These are phyloP conservation scores for Noccaea caerulescens DNA, from an alignment of 345 rosid genomes.

Conservation along the genomic window DNA sequence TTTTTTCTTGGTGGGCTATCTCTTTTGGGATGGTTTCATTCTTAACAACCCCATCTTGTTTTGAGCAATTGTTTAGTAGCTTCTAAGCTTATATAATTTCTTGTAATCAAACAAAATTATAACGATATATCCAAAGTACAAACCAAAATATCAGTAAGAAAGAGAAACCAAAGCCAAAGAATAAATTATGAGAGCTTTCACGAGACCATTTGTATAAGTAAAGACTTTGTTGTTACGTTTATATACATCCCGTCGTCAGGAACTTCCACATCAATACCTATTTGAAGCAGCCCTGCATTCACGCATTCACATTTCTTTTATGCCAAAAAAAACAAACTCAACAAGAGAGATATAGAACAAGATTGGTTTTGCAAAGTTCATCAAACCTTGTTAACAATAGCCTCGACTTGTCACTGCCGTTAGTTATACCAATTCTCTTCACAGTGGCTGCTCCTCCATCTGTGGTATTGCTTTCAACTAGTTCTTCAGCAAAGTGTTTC, in stretches of 20 bases:
- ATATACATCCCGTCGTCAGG: slow-evolving; percentile 39
- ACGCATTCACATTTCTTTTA: neutral
- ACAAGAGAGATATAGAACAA: slow-evolving; percentile 10
- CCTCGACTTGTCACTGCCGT: slow-evolving; percentile 33
- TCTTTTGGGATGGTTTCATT: no score
- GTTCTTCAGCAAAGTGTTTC: slow-evolving; percentile 34
- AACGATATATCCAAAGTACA: neutral
- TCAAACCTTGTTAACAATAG: slow-evolving; percentile 40
- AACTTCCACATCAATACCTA: slow-evolving; percentile 38
- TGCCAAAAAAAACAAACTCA: slow-evolving; percentile 12
- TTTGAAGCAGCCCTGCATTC: slow-evolving; percentile 38
- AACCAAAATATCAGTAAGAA: slow-evolving; percentile 12
- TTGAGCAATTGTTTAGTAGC: no score
- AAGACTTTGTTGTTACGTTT: slow-evolving; percentile 4
- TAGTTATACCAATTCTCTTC: slow-evolving; percentile 30
- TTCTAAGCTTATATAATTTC: no score
- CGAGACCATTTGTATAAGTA: slow-evolving; percentile 28
- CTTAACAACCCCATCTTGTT: no score
- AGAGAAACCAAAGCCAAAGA: slow-evolving; percentile 4
- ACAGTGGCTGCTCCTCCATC: slow-evolving; percentile 19
- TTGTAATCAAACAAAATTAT: no score
- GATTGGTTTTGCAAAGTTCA: slow-evolving; percentile 16
- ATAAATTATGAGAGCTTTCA: slow-evolving; percentile 32
- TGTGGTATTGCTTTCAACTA: slow-evolving; percentile 29
- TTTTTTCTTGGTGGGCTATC: no score